Base-by-base conservation (phyloP, 176 grass and related monocot genomes). In the Musa beccarii region DNA sequence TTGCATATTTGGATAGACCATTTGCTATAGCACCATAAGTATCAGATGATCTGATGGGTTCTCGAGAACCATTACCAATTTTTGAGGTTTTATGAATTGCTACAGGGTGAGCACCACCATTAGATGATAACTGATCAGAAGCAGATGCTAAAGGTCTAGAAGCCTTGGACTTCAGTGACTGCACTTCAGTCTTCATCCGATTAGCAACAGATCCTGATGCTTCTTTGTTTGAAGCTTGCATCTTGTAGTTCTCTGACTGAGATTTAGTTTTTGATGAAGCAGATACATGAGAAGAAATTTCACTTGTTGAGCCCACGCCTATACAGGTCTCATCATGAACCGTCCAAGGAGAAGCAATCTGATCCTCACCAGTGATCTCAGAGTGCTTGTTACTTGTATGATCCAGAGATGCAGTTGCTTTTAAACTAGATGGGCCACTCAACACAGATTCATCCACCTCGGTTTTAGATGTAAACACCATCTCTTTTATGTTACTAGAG, bases 1-100 rank as follows among this genome's bases (percentile, higher is more conserved):
- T 96, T 51, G 29, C 63, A 79, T 89, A 86, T 52, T 12, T 76
- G 69, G 82, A 24, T 51, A 68, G 52, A 69, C 64, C 49, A 66
- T 84, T 78, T 74, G 81, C 53, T 68, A 75, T 49, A 51, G 59
- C 21, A 78, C 17, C 75, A 68, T 52, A 55, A 72, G n/a, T 81
- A 65, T 89, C 87, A 63, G 79, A 69, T 77, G 74, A 67, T 85
- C 51, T 81, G 73, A 50, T 52, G 78, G 67, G 53, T 11, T 49
- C 22, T 78, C 54, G 50, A 24, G 63, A 24, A 84, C 62, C 73
- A 74, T 69, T 76, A 76, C 57, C 69, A 66, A 23, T 69, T 77
- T 75, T 81, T 76, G 82, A 84, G 76, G 79, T 79, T 34, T 73
- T 76, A 78, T 68, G 61, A 61, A 1, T 11, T 61, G 71, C 51